These are phyloP conservation scores for Endocladia muricata DNA, from an alignment of 31 red algal species.

Conservation along the genomic window DNA sequence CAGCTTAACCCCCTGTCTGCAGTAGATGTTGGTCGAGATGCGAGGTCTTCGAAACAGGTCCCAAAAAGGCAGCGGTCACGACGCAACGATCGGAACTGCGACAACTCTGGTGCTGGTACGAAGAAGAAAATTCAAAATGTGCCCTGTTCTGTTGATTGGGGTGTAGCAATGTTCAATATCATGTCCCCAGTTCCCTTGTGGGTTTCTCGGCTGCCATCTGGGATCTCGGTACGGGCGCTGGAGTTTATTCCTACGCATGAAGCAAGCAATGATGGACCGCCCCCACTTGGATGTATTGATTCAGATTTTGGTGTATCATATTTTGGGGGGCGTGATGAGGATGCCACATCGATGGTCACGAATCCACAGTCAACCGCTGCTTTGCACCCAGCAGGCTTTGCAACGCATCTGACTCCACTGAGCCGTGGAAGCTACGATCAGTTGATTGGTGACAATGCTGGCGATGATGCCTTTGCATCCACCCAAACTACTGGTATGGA, in stretches of 20 bases:
- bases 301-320: slow-evolving; percentile 28
- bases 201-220: slow-evolving; percentile 29
- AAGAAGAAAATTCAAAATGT: neutral
- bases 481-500: neutral
- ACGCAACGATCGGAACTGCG: neutral
- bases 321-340: slow-evolving; percentile 7
- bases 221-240: slow-evolving; percentile 13
- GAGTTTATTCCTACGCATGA: slow-evolving; percentile 22
- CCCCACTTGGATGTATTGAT: slow-evolving; percentile 41
- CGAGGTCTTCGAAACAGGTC: no score
- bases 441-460: neutral
- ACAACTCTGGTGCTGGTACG: neutral
- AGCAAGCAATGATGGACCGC: neutral
- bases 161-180: slow-evolving; percentile 33
- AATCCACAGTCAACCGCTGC: neutral
- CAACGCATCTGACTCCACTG: neutral
- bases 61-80: neutral
- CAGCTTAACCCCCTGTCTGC: no score
- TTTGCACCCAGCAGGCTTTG: no score
- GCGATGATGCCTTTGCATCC: neutral
- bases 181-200: slow-evolving; percentile 24
- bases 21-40: no score
- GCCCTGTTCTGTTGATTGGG: slow-evolving; percentile 16
- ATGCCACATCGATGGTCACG: slow-evolving; percentile 5
- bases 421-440: neutral